Conservation (phyloP, 2,329 filamentous ascomycete genomes). For the Calonectria hongkongensis region DNA sequence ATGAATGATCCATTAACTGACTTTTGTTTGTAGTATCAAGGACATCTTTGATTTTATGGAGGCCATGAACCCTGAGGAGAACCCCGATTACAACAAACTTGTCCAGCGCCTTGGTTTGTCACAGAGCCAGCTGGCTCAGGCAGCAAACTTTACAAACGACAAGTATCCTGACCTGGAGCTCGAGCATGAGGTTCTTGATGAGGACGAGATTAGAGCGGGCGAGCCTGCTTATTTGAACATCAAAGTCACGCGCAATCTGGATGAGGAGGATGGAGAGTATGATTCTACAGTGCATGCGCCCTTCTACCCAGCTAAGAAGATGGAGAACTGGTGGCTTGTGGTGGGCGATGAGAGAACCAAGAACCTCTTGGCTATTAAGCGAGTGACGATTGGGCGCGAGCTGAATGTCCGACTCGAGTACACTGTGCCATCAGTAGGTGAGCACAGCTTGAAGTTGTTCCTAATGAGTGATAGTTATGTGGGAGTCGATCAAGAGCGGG, state of each 20-base stretch:
- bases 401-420: conserved; percentile 90
- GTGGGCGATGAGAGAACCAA: conserved; percentile 94
- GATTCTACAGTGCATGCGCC: conserved; percentile 94
- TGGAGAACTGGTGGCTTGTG: conserved; percentile 99
- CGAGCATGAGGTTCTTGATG: conserved; percentile 89
- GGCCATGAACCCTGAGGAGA: conserved; percentile 96
- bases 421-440: conserved; percentile 87
- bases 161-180: conserved; percentile 97
- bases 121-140: conserved; percentile 88
- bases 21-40: conserved; percentile 77
- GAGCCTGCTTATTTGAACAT: conserved; percentile 89
- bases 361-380: conserved; percentile 93
- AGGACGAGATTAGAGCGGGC: conserved; percentile 86
- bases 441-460: conserved; percentile 92
- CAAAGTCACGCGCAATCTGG: conserved; percentile 88
- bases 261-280: conserved; percentile 78
- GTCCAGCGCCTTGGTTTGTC: conserved; percentile 86
- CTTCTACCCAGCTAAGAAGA: conserved; percentile 93
- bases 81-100: conserved; percentile 85
- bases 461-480: conserved; percentile 98
- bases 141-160: conserved; percentile 95
- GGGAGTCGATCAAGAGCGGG: conserved; percentile 96
- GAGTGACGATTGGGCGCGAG: conserved; percentile 88
- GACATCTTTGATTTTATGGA: conserved; percentile 99
- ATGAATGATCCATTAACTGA: conserved; percentile 56